Base-by-base conservation (phyloP, 1,139 yeast species). In the Blastobotrys aristatus region DNA sequence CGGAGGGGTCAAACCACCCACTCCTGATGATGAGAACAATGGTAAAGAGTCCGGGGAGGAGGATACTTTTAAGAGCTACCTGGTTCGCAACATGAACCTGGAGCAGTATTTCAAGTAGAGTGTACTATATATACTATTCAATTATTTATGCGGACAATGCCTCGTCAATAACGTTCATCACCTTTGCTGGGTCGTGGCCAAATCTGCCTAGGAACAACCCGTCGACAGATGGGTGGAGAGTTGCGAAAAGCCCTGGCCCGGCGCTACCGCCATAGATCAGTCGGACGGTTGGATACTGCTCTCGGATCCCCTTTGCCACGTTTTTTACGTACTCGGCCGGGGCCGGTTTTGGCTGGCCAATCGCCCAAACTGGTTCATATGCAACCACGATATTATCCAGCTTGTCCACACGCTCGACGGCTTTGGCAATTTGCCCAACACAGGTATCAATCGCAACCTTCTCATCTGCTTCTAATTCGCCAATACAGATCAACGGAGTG, bases 301-400 rank as follows among this genome's bases (percentile, higher is more conserved):
- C 31, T 31, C 56, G 51, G 26, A 61, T 50, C 2, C 58, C 58
- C 16, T 44, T 42, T 10, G 54, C 56, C 6, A 61, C 64, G 20
- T 50, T 52, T 29, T 50, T 54, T 36, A 61, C 61, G 46, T 61
- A 57, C 5, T 42, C 51, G 2, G 59, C 40, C 11, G 51, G 54
- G 6, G 65, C 65, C 1, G 65, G 65, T 30, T 51, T 39, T 2
- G 58, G 58, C 41, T 61, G 84, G 72, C 96, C 96, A 62, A 87
- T 87, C 56, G 96, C 96, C 96, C 96, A 87, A 59, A 87, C 90
- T 57, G 96, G 96, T 72, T 87, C 96, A 72, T 87, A 87, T 59
- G 96, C 96, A 69, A 87, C 75, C 53, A 87, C 92, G 57, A 87
- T 74, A 68, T 84, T 30, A 5, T 13, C 33, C 17, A 14, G 17